Base-by-base conservation (phyloP, 2,329 filamentous ascomycete genomes). In the Claviceps pusilla region DNA sequence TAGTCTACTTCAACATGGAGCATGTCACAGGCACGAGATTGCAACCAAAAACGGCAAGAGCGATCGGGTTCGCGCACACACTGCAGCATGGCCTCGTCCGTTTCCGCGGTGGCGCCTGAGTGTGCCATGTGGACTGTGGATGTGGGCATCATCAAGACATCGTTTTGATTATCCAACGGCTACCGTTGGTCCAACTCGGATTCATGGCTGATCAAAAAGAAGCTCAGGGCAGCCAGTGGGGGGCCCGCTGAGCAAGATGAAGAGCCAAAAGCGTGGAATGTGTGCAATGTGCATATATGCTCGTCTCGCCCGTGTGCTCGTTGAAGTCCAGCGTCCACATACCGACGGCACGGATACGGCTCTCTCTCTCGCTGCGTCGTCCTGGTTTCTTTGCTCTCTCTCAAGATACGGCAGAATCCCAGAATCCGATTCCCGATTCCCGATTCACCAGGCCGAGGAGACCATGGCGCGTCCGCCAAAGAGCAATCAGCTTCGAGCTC, bases 381-480 rank as follows among this genome's bases (percentile, higher is more conserved):
- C 12, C 14, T 7, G 16, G 39, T 52, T 29, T 37, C 24, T 31
- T 28, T 14, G 11, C 7, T 31, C n/a, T 39, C 14, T 46, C 19
- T 24, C 24, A 24, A 24, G 24, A 24, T 24, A 5, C 11, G 42
- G 7, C 35, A 37, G 19, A 12, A 41, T 41, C 16, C 39, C 35
- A 37, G 19, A 12, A 41, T 41, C 16, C 39, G 7, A n/a, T 33
- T 33, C 3, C 31, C 31, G 24, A 24, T 24, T 24, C 12, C 37
- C 11, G 14, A 24, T 7, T 14, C 16, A 33, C 9, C 37, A 51
- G 29, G n/a, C 47, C 10, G 19, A 47, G 31, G 45, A 28, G 29
- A 47, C 37, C 28, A 68, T 68, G 66, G 57, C 63, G 50, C 61
- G 61, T 35, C 57, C 59, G 10, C 52, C 57, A 51, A 64, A 62